These are phyloP conservation scores for Penicillium sp. DNA, from an alignment of 2,329 filamentous ascomycete genomes.

Conservation along the genomic window DNA sequence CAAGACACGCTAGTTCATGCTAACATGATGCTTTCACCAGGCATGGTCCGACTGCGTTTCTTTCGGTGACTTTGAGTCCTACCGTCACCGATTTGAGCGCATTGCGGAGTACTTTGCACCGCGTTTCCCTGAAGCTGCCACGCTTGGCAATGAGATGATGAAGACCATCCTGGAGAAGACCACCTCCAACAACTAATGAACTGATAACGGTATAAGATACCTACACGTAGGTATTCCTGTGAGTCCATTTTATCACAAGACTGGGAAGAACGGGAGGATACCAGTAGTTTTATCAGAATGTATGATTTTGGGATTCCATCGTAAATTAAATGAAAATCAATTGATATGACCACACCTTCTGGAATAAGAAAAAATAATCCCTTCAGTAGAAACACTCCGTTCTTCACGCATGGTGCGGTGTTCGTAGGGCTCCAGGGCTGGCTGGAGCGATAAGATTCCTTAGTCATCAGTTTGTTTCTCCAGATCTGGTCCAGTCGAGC, in stretches of 20 bases:
- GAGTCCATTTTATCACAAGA: background rate
- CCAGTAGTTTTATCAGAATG: background rate
- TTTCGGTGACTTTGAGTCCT: conserved; percentile 88
- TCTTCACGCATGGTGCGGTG: background rate
- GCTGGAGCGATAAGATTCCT: conserved; percentile 11
- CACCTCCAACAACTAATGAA: conserved; percentile 19
- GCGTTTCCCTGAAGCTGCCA: conserved; percentile 80
- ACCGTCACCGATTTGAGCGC: conserved; percentile 83
- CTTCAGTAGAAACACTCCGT: background rate
- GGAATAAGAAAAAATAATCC: background rate
- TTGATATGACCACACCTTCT: background rate
- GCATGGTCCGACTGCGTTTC: conserved; percentile 95
- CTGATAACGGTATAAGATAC: conserved; percentile 3
- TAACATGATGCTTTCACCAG: conserved; percentile 31
- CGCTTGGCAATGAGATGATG: conserved; percentile 95
- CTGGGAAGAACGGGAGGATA: background rate
- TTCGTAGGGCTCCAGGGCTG: background rate
- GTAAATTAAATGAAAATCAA: background rate
- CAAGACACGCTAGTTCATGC: background rate
- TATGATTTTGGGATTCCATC: background rate
- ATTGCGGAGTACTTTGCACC: conserved; percentile 92
- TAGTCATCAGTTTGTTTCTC: conserved; percentile 26
- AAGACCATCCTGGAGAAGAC: conserved; percentile 87
- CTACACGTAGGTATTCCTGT: background rate
- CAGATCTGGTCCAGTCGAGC: conserved; percentile 6